Base-by-base conservation (phyloP, 2,329 filamentous ascomycete genomes). In the Sphaerulina musiva region DNA sequence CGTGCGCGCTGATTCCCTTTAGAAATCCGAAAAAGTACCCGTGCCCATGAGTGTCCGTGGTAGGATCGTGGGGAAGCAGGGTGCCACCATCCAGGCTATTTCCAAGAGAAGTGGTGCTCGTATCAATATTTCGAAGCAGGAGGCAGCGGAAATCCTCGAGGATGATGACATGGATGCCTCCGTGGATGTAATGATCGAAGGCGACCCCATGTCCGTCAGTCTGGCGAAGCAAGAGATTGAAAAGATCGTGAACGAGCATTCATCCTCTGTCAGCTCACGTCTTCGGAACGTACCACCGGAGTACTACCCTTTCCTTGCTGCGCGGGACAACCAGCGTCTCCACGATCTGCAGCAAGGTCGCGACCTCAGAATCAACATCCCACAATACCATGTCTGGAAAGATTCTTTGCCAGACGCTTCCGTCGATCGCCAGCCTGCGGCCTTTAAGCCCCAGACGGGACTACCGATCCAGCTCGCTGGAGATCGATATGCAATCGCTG, bases 281-380 rank as follows among this genome's bases (percentile, higher is more conserved):
- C 73, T 98, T 61, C 89, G 85, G 71, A 84, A 85, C 46, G 86
- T 98, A 56, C 91, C 93, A 6, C 82, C 89, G 26, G 90, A 95
- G 69, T 95, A 93, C 72, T 98, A 93, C 73, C 92, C 92, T 49
- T 98, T 98, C 76, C 85, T 98, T 70, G 86, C 89, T 23, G 90
- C 90, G 46, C 82, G 85, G 8, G 81, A 86, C 69, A 88, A 90
- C 68, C 76, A 80, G 45, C 76, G 82, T 48, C 74, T 89, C 52
- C 78, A 81, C 60, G 79, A 80, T 38, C 77, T 95, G 49, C 86
- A 92, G 71, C 75, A 83, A 56, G 81, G 81, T 58, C 86, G 85
- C 58, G 87, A 89, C 58, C 78, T 95, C 36, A 85, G 87, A 68
- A 79, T 98, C 59, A 82, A 87, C 53, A 85, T 98, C 45, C 93